Evolutionary conservation across 495 filamentous ascomycete genomes (phyloP), one percentile per base, ranked within the genome.

Genomic region (Pseudevernia furfuracea): DNA sequence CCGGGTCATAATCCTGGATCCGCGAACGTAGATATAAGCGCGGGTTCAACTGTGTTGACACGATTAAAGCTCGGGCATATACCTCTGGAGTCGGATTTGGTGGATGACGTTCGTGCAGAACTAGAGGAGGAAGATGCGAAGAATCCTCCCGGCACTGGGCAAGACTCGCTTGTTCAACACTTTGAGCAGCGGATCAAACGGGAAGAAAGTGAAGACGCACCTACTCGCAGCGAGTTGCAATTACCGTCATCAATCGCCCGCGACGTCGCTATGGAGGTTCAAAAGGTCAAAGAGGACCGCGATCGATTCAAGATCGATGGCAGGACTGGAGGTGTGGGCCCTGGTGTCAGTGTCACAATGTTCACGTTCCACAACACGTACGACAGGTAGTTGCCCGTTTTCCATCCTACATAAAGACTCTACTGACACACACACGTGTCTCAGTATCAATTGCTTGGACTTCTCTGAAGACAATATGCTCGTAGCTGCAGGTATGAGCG

Each of bases 341-440:
- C 90, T 55, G 88, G 84, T 52, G 80, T 96, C 34, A 94, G 90
- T 69, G 85, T 94, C 15, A 90, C 86, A 80, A 96, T 97, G 89
- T 96, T 91, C 70, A 97, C 94, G 0, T 96, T 97, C 70, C 95
- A 98, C 77, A 97, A 98, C 73, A 96, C 90, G 10, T 84, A 89
- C 64, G 90, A 96, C 69, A 86, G 82, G 92, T 96, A 78, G 78
- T 84, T 76, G 58, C 30, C 17, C 21, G n/a, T 46, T 30, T 43
- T n/a, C 55, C 28, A 1, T 11, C 32, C 39, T 36, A 17, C n/a
- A 32, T 34, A 58, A 59, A 37, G 4, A 41, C 19, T 9, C 25
- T 14, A 48, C 62, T 67, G 48, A 67, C 37, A 21, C 36, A 19
- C 7, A 43, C 46, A 43, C 37, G 49, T 32, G 30, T 25, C 25